These are phyloP conservation scores for Verticillium albo-atrum DNA, from an alignment of 2,329 filamentous ascomycete genomes.

Conservation along the genomic window DNA sequence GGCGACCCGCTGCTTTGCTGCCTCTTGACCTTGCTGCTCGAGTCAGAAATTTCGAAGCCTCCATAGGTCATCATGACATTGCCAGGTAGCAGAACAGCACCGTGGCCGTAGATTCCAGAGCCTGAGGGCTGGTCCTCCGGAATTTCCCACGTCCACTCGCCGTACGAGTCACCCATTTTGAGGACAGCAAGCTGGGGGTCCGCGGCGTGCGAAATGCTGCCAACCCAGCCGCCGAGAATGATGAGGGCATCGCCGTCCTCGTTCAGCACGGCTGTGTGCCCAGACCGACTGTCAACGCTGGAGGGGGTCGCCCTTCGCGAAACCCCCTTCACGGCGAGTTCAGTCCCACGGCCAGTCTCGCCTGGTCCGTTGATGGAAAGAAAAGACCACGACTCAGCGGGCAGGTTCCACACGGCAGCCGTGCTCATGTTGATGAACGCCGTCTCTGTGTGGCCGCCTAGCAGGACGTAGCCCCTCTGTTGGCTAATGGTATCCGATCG, in stretches of 20 bases:
- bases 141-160: conserved; percentile 67
- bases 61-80: conserved; percentile 67
- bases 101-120: conserved; percentile 56
- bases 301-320: conserved; percentile 11
- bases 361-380: conserved; percentile 54
- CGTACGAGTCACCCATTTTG: conserved; percentile 70
- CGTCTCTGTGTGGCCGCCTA: conserved; percentile 77
- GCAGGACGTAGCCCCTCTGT: conserved; percentile 71
- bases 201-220: conserved; percentile 70
- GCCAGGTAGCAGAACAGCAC: conserved; percentile 57
- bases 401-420: conserved; percentile 79
- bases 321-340: conserved; percentile 48
- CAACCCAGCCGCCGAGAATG: conserved; percentile 89
- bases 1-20: conserved; percentile 21
- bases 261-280: conserved; percentile 79
- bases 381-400: conserved; percentile 84
- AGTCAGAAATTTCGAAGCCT: conserved; percentile 47
- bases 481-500: conserved; percentile 62
- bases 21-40: conserved; percentile 26
- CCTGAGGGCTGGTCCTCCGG: conserved; percentile 46
- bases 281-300: conserved; percentile 73
- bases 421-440: conserved; percentile 96
- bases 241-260: conserved; percentile 75
- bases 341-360: conserved; percentile 20
- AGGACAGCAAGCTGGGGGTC: conserved; percentile 77